Percentiles rank a stretch among this genome's conserved stretches.
phyloP scores from a whole-genome alignment of 1,284 basidiomycete genomes.

The Microbotryum intermedium region DNA sequence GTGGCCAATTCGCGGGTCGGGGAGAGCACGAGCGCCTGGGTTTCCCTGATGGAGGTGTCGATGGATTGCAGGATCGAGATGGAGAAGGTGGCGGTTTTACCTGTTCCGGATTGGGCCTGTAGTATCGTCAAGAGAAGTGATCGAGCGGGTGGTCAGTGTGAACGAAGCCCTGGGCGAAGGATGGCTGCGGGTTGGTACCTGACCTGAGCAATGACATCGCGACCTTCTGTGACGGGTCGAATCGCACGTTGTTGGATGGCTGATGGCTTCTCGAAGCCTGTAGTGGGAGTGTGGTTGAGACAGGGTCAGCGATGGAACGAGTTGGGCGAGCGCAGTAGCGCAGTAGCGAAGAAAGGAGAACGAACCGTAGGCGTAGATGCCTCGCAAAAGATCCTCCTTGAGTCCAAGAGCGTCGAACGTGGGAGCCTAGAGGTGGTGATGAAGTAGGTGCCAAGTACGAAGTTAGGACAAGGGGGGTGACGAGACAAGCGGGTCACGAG shows the following conservation, averaged over 20 bases:
- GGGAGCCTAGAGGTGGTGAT: constrained; percentile 21
- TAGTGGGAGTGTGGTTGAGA: neutral
- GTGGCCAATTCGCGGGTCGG: constrained; percentile 92
- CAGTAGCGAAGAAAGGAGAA: constrained; percentile 27
- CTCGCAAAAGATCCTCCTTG: constrained; percentile 90
- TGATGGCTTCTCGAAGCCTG: constrained; percentile 98
- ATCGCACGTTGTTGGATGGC: constrained; percentile 98
- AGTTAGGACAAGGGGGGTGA: neutral
- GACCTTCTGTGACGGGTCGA: constrained; percentile 67
- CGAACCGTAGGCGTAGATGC: constrained; percentile 98
- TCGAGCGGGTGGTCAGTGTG: neutral
- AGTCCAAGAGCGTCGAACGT: constrained; percentile 43
- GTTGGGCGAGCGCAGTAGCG: neutral
- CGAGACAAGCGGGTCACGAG: neutral
- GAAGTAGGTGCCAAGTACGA: neutral
- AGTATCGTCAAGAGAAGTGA: constrained; percentile 56
- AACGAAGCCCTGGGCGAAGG: neutral
- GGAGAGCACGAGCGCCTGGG: constrained; percentile 90
- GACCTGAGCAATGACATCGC: constrained; percentile 43
- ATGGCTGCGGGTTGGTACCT: neutral
- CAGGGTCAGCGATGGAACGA: neutral
- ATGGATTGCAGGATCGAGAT: constrained; percentile 61
- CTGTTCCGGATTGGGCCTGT: constrained; percentile 97
- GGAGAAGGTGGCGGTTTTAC: constrained; percentile 91
- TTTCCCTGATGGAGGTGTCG: constrained; percentile 89